Evolutionary conservation across 345 rosid species (phyloP).

Genomic region (Gossypium anomalum): DNA sequence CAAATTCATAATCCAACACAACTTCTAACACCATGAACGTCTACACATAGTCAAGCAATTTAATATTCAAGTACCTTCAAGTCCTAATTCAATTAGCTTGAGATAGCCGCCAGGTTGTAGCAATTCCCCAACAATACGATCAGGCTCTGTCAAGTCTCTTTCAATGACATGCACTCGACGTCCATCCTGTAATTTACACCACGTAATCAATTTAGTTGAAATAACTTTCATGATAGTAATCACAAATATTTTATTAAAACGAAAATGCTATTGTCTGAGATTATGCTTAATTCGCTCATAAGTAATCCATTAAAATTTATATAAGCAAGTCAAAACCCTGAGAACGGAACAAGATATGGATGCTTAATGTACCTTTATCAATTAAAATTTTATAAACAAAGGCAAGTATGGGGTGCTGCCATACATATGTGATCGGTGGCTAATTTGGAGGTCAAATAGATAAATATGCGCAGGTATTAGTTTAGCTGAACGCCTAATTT

Average conservation of each 20-base stretch:
- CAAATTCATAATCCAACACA: neutral
- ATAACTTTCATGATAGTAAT: neutral
- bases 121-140: conserved; percentile 68
- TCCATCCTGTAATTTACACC: conserved; percentile 46
- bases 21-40: neutral
- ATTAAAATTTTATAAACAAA: neutral
- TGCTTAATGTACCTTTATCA: neutral
- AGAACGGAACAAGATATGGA: neutral
- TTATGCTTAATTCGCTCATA: neutral
- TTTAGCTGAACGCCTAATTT: neutral
- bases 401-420: neutral
- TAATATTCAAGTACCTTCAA: conserved; percentile 40
- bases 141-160: conserved; percentile 64
- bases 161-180: conserved; percentile 64
- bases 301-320: neutral
- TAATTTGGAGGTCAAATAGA: neutral
- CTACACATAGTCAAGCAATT: neutral
- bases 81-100: conserved; percentile 61
- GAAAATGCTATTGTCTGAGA: neutral
- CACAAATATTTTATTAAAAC: neutral
- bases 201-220: conserved; percentile 8
- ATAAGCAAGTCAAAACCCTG: neutral
- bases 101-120: conserved; percentile 77
- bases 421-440: neutral
- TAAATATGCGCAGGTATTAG: neutral